Percentiles rank a stretch among this genome's conserved stretches.
phyloP scores from a whole-genome alignment of 306 rosid species.

The Quercus gilva region DNA sequence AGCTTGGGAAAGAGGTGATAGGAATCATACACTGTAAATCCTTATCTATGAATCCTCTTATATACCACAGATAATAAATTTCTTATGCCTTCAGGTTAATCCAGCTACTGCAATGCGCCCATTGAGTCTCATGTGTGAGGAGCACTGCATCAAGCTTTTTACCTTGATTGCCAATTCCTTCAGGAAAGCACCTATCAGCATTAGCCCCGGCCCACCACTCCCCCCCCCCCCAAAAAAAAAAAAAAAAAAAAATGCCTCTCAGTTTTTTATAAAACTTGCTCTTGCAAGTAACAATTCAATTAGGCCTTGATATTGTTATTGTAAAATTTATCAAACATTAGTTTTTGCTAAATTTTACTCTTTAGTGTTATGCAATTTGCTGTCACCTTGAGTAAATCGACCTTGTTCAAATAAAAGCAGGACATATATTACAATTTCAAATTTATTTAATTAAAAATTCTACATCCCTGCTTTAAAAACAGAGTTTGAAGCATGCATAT shows the following conservation, averaged over 20 bases:
- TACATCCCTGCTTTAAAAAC: not conserved
- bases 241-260: not conserved
- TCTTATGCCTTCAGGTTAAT: conserved; percentile 49
- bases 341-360: too few species aligned
- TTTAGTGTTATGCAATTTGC: too few species aligned
- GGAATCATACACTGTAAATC: conserved; percentile 40
- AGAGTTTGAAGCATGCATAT: not conserved
- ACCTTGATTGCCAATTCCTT: conserved; percentile 64
- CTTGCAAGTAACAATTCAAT: too few species aligned
- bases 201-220: rapidly evolving
- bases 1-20: conserved; percentile 51
- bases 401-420: not conserved
- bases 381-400: not conserved
- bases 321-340: not conserved
- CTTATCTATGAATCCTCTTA: conserved; percentile 47
- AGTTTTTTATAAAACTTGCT: not conserved
- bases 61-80: conserved; percentile 33
- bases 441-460: not conserved
- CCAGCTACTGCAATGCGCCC: conserved; percentile 55
- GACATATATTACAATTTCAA: not conserved
- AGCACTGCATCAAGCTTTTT: conserved; percentile 61
- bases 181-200: conserved; percentile 43
- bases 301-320: too few species aligned
- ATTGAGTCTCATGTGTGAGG: conserved; percentile 39
- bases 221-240: too few species aligned